Evolutionary conservation across 1,139 yeast genomes (phyloP).

Genomic region (Barnettozyma hawaiiensis): DNA sequence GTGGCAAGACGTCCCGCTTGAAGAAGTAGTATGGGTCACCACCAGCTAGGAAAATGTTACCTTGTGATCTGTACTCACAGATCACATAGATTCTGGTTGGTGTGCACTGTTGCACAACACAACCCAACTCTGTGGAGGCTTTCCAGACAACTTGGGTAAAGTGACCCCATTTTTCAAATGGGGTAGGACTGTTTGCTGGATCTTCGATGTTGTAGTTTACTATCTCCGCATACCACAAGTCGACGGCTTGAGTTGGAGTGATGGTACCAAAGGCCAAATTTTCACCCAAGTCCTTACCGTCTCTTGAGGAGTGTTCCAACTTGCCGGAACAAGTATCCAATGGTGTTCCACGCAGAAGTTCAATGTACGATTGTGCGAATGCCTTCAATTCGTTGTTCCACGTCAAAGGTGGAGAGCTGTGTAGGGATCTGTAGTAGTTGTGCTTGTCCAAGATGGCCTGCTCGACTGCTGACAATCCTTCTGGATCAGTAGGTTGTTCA

Average conservation of each 20-base stretch:
- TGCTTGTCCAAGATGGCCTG: slow-evolving; percentile 45
- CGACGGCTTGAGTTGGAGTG: slow-evolving; percentile 44
- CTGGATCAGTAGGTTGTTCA: slow-evolving; percentile 20
- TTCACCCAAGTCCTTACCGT: slow-evolving; percentile 50
- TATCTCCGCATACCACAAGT: slow-evolving; percentile 65
- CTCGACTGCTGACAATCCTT: slow-evolving; percentile 26
- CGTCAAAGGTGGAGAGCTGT: slow-evolving; percentile 40
- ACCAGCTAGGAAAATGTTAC: slow-evolving; percentile 44
- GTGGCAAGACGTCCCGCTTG: slow-evolving; percentile 45
- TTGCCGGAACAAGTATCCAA: slow-evolving; percentile 49
- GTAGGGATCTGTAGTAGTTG: slow-evolving; percentile 49
- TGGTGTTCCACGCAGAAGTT: slow-evolving; percentile 37
- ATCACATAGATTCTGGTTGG: slow-evolving; percentile 48
- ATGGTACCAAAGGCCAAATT: slow-evolving; percentile 56
- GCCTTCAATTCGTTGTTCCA: slow-evolving; percentile 43
- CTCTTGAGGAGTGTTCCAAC: slow-evolving; percentile 53
- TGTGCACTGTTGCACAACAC: slow-evolving; percentile 54
- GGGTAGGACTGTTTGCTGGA: slow-evolving; percentile 38
- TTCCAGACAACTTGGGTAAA: slow-evolving; percentile 89
- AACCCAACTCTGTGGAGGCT: slow-evolving; percentile 60
- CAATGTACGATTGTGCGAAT: slow-evolving; percentile 45
- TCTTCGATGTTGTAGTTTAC: slow-evolving; percentile 40
- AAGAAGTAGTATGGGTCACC: slow-evolving; percentile 36
- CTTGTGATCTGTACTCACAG: slow-evolving; percentile 61
- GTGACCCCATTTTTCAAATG: slow-evolving; percentile 46